phyloP scores from a whole-genome alignment of 768 basidiomycete species.

The Tulasnella sp. region DNA sequence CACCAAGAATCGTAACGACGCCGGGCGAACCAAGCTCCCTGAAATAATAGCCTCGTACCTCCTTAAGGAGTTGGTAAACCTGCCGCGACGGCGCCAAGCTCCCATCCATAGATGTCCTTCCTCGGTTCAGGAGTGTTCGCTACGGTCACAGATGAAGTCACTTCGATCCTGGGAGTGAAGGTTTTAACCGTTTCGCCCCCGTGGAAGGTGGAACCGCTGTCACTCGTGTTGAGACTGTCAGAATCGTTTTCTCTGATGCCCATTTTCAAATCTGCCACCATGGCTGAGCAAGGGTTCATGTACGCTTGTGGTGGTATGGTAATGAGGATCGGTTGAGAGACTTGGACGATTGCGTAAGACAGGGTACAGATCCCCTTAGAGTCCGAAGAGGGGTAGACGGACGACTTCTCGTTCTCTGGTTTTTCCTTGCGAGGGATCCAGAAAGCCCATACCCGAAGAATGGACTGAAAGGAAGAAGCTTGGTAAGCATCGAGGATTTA shows the following conservation, averaged over 20 bases:
- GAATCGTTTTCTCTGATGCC: neutral
- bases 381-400: neutral
- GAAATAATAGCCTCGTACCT: neutral
- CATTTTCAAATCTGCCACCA: neutral
- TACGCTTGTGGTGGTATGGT: neutral
- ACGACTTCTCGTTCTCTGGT: neutral
- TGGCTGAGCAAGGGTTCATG: neutral
- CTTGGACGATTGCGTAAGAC: neutral
- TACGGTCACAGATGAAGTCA: neutral
- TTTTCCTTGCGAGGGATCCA: constrained; percentile 8
- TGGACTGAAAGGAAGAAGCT: neutral
- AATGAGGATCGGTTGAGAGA: neutral
- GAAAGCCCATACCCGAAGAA: constrained; percentile 9
- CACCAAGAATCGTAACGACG: no score
- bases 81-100: neutral
- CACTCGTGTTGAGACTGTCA: neutral
- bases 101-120: neutral
- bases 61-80: neutral
- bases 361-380: neutral
- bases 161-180: neutral
- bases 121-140: neutral
- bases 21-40: no score
- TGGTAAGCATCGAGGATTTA: no score
- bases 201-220: neutral
- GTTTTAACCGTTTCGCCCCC: neutral